phyloP scores from a whole-genome alignment of 139 green algal species.

The Coelastrella sp. region DNA sequence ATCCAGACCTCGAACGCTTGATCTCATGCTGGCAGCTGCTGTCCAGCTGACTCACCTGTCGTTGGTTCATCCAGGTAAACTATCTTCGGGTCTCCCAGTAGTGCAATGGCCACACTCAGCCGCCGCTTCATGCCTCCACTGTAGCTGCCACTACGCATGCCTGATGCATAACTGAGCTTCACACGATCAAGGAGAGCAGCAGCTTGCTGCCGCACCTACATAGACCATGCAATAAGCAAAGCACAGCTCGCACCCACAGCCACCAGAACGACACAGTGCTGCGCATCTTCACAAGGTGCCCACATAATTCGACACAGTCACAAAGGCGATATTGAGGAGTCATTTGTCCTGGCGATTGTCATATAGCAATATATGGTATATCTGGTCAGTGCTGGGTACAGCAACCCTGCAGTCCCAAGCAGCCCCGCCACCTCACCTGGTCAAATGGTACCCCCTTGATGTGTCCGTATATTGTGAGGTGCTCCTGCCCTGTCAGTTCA shows the following conservation, averaged over 20 bases:
- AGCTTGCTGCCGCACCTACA: constrained; percentile 53
- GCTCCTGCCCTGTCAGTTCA: constrained; percentile 89
- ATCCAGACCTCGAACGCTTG: not conserved
- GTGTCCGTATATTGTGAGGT: constrained; percentile 89
- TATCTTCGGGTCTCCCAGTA: constrained; percentile 92
- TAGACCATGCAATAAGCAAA: no score
- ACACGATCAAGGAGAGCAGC: constrained; percentile 69
- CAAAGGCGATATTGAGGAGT: no score
- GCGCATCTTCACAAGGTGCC: no score
- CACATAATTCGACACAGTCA: no score
- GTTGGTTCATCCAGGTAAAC: constrained; percentile 97
- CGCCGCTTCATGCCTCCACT: constrained; percentile 89
- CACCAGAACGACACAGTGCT: no score
- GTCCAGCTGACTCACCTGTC: constrained; percentile 65
- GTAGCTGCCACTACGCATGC: constrained; percentile 70
- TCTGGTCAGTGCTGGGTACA: no score
- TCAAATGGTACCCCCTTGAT: constrained; percentile 80
- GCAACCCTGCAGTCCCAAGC: not conserved
- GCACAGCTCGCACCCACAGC: no score
- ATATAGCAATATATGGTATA: no score
- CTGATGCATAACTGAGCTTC: constrained; percentile 72
- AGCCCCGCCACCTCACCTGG: not conserved
- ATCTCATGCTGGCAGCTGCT: no score
- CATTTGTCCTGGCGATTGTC: no score
- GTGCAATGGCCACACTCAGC: constrained; percentile 88